Percentiles rank a stretch among this genome's conserved stretches.
Evolutionary conservation across 2,329 filamentous ascomycete genomes (phyloP).

Genomic region (Penicillium sp.): DNA sequence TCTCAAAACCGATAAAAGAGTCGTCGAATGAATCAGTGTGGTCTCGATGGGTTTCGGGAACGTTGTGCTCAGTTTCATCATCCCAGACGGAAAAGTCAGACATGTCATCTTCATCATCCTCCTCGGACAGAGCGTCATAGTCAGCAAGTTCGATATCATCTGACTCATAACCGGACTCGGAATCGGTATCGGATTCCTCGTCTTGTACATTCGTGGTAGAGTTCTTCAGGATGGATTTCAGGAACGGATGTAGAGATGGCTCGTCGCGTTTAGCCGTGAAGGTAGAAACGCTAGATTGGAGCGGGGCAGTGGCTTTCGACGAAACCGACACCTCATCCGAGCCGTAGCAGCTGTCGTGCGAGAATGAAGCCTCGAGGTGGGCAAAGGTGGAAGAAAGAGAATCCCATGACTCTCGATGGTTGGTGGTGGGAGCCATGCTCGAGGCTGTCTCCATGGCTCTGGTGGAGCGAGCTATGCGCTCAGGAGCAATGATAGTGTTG

Average conservation of each 20-base stretch:
- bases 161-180: slow-evolving; percentile 42
- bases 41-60: slow-evolving; percentile 31
- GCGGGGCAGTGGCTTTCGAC: slow-evolving; percentile 28
- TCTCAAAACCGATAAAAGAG: slow-evolving; percentile 39
- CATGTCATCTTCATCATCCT: slow-evolving; percentile 31
- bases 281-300: slow-evolving; percentile 24
- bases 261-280: slow-evolving; percentile 19
- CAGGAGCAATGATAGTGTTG: neutral
- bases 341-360: slow-evolving; percentile 42
- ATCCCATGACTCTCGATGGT: slow-evolving; percentile 36
- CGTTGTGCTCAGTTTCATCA: slow-evolving; percentile 28
- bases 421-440: slow-evolving; percentile 29
- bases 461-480: neutral
- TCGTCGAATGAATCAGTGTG: slow-evolving; percentile 36
- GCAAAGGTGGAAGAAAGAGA: slow-evolving; percentile 39
- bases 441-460: slow-evolving; percentile 3
- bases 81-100: slow-evolving; percentile 35
- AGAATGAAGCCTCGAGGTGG: slow-evolving; percentile 38
- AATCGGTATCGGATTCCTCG: slow-evolving; percentile 23
- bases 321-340: slow-evolving; percentile 40
- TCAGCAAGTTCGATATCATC: slow-evolving; percentile 35
- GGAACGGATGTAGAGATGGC: slow-evolving; percentile 23
- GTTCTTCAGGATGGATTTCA: slow-evolving; percentile 39
- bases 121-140: slow-evolving; percentile 25
- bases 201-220: slow-evolving; percentile 27